Evolutionary conservation across 768 basidiomycete genomes (phyloP).

Genomic region (Tulasnella calospora): DNA sequence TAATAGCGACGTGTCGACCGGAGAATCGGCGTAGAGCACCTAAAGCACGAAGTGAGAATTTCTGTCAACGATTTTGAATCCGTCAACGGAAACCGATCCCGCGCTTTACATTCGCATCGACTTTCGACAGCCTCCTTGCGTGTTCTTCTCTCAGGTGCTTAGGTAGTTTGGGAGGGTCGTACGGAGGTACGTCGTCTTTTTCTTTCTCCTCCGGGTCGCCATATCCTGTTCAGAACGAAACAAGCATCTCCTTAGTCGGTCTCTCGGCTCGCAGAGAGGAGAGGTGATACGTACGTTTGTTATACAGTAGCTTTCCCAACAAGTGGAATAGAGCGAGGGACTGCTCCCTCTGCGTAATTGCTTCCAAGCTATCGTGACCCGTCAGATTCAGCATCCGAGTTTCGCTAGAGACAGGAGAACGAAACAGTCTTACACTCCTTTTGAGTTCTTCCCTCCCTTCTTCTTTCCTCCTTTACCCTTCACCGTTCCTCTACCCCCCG

Average conservation of each 20-base stretch:
- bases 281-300: conserved; percentile 61
- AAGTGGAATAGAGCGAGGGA: conserved; percentile 86
- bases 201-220: conserved; percentile 61
- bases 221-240: conserved; percentile 51
- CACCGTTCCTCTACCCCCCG: conserved; percentile 30
- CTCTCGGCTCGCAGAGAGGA: conserved; percentile 11
- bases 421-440: conserved; percentile 20
- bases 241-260: not conserved
- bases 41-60: conserved; percentile 36
- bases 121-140: conserved; percentile 35
- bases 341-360: conserved; percentile 77
- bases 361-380: conserved; percentile 49
- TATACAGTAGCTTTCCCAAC: conserved; percentile 89
- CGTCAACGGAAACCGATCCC: no score
- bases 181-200: conserved; percentile 48
- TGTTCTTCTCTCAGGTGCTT: conserved; percentile 51
- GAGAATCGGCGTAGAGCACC: conserved; percentile 75
- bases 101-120: conserved; percentile 32
- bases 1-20: conserved; percentile 86
- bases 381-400: not conserved
- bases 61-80: not conserved
- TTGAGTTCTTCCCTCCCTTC: conserved; percentile 34
- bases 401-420: not conserved
- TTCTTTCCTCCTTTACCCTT: conserved; percentile 31
- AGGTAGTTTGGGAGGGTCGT: conserved; percentile 20